Base-by-base conservation (phyloP, 2,329 filamentous ascomycete species). In the Sporothrix protearum region DNA sequence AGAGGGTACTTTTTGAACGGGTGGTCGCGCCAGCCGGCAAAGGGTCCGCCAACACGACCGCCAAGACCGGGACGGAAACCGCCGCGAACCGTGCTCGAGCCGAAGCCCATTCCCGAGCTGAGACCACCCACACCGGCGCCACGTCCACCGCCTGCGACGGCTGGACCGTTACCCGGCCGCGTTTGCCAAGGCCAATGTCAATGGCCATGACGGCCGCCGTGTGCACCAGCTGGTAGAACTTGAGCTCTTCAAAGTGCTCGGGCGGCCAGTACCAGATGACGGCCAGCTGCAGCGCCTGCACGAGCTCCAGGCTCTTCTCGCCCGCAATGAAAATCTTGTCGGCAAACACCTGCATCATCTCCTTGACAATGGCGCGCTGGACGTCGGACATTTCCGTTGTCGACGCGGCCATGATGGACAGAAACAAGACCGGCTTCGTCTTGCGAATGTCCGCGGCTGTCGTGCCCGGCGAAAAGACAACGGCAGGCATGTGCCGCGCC, bases 251-350 rank as follows among this genome's bases (percentile, higher is more conserved):
- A 72, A 92, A 92, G 76, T 92, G 87, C 75, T 95, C 90, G 0
- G 93, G 93, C 19, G 93, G 92, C 79, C 89, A 89, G 79, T 97
- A 96, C 92, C 93, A 97, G 25, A 94, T 86, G n/a, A 90, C 88
- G 7, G 88, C 85, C 3, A 97, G 83, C 72, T 92, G 86, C 53
- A 97, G 82, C 1, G 92, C 88, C 80, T 97, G 94, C 9, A 96
- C 88, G 7, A 97, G 83, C 79, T 97, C 94, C 22, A 97, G 81
- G 47, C 88, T 92, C 83, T 96, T 97, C 76, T 93, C 89, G 14
- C 92, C 93, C 7, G 87, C 86, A 39, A 93, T 83, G 75, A 96
- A 86, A 53, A 95, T 86, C 75, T 88, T 89, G 59, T 96, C 90
- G 2, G 92, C 92, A 70, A 96, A 86, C 12, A 89, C 83, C 73